Conservation (phyloP, 345 rosid genomes). For the Brassica nigra region DNA sequence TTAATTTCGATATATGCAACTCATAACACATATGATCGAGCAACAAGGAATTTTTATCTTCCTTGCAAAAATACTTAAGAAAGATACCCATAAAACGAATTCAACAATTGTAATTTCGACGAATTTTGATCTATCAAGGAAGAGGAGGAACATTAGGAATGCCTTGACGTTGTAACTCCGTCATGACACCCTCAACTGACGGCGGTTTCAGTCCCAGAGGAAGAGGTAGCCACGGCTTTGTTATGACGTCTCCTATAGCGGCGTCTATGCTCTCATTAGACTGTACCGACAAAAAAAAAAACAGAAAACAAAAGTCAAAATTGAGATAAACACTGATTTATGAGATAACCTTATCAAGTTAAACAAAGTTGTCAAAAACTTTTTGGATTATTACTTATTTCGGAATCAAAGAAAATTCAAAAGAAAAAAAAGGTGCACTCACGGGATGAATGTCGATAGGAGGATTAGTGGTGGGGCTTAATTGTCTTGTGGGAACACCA, state of each 20-base stretch:
- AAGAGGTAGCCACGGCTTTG: constrained; percentile 84
- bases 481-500: constrained; percentile 46
- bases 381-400: background rate
- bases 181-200: constrained; percentile 61
- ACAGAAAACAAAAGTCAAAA: background rate
- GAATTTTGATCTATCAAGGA: constrained; percentile 28
- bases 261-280: constrained; percentile 75
- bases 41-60: constrained; percentile 20
- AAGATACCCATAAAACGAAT: constrained; percentile 10
- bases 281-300: constrained; percentile 38
- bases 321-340: background rate
- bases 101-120: constrained; percentile 25
- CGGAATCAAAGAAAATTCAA: background rate
- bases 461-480: constrained; percentile 49
- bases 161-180: constrained; percentile 78
- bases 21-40: constrained; percentile 21
- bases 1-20: constrained; percentile 12
- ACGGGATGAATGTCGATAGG: constrained; percentile 73
- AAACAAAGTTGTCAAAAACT: background rate
- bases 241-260: constrained; percentile 70
- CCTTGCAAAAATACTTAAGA: constrained; percentile 27
- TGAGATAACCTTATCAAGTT: background rate
- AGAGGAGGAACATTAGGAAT: constrained; percentile 62
- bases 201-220: constrained; percentile 82
- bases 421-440: constrained; percentile 36